Evolutionary conservation across 2,329 filamentous ascomycete genomes (phyloP), one percentile per base, ranked within the genome.

Genomic region (Cucurbitaria berberidis): DNA sequence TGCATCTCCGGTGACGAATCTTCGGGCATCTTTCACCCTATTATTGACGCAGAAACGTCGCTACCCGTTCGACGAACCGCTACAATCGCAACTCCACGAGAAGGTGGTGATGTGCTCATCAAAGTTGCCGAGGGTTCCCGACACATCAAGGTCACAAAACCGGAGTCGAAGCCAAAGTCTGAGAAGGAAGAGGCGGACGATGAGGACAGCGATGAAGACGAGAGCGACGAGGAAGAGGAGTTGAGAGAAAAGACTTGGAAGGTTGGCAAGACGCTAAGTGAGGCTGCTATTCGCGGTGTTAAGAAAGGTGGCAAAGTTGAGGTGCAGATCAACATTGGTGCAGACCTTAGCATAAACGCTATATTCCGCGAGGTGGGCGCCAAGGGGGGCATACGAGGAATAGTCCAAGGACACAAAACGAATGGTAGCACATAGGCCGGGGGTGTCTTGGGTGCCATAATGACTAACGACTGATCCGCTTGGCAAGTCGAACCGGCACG

Each of bases 261-360:
- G 83, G 84, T 91, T 42, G 90, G 90, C 65, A 86, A 83, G 60
- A 82, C 88, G 26, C 85, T 99, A 55, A 93, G 92, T 55, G 95
- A 99, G 81, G 89, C 91, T 10, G 89, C 89, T 27, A 79, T 99
- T 74, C 89, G 85, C 76, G 90, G 83, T 54, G 85, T 96, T 65
- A 93, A 93, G 86, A 92, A 93, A 80, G 89, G 86, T 53, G 85
- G 86, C 69, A 96, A 96, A 82, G 86, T 99, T 62, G 95, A 99
- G 82, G 87, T 98, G 48, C 96, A 91, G 74, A 85, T 98, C 69
- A 96, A 93, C 75, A 89, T 98, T 61, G 85, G 84, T 49, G 88
- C 86, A 22, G 92, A 98, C 73, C 80, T 97, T 51, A 82, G 82
- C 62, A 84, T 97, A 57, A 91, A 89, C 44, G 83, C 96, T 63